Evolutionary conservation across 345 rosid genomes (phyloP).

Genomic region (Aegle marmelos): DNA sequence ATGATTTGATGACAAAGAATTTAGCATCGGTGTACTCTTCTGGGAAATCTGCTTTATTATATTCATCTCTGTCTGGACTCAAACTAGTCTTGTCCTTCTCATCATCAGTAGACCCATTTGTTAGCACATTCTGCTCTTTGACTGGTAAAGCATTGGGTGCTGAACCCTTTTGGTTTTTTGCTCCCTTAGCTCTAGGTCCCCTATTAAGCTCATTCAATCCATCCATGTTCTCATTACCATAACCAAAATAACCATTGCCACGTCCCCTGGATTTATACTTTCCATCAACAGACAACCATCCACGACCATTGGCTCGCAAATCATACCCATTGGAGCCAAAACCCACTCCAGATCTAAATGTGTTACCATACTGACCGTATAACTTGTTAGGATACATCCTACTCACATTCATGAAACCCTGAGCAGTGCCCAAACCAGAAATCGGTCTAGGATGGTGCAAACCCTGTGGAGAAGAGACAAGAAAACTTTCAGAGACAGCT

Average conservation of each 20-base stretch:
- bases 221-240: conserved; percentile 57
- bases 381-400: conserved; percentile 68
- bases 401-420: conserved; percentile 56
- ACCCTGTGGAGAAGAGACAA: conserved; percentile 35
- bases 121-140: conserved; percentile 46
- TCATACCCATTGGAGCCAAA: conserved; percentile 74
- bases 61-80: conserved; percentile 57
- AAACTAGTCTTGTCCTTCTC: conserved; percentile 34
- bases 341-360: conserved; percentile 61
- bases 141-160: conserved; percentile 36
- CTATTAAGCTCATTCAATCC: conserved; percentile 86
- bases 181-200: conserved; percentile 83
- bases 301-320: conserved; percentile 54
- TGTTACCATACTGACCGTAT: conserved; percentile 63
- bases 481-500: background rate
- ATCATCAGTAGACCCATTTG: conserved; percentile 34
- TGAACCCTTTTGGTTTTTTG: conserved; percentile 56
- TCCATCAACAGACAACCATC: conserved; percentile 60
- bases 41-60: conserved; percentile 67
- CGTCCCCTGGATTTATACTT: conserved; percentile 68
- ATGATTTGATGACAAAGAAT: conserved; percentile 86
- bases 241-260: conserved; percentile 63
- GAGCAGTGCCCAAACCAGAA: conserved; percentile 53
- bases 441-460: conserved; percentile 52
- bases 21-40: conserved; percentile 66